Conservation (phyloP, 176 grass and related monocot genomes). For the Canna indica region DNA sequence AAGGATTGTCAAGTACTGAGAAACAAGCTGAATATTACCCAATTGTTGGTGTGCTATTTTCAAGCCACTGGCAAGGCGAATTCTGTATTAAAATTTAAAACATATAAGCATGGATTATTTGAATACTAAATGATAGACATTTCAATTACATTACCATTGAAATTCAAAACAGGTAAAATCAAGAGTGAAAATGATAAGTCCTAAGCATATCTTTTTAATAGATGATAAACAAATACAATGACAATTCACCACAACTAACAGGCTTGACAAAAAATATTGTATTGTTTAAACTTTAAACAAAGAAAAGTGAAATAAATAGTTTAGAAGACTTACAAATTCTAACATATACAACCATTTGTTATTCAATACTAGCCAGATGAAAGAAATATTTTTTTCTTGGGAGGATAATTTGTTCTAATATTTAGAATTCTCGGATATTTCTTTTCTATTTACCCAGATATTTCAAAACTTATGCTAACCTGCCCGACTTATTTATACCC, state of each 20-base stretch:
- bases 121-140: not conserved
- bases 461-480: too few relatives aligned
- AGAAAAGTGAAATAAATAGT: not conserved
- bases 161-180: not conserved
- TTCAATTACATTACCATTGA: not conserved
- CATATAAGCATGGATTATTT: not conserved
- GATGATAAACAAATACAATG: not conserved
- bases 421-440: too few relatives aligned
- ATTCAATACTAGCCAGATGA: too few relatives aligned
- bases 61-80: slow-evolving; percentile 88
- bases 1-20: slow-evolving; percentile 89
- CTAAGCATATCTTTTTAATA: not conserved
- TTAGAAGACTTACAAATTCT: not conserved
- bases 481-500: too few relatives aligned
- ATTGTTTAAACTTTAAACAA: too few relatives aligned
- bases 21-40: slow-evolving; percentile 96
- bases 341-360: not conserved
- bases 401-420: too few relatives aligned
- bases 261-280: not conserved
- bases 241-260: not conserved
- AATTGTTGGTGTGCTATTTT: slow-evolving; percentile 95
- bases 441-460: too few relatives aligned
- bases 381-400: too few relatives aligned
- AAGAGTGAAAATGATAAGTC: not conserved
- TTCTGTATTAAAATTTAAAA: slow-evolving; percentile 39